Conservation (phyloP, 805 yeast species). For the Saturnispora galanensis region DNA sequence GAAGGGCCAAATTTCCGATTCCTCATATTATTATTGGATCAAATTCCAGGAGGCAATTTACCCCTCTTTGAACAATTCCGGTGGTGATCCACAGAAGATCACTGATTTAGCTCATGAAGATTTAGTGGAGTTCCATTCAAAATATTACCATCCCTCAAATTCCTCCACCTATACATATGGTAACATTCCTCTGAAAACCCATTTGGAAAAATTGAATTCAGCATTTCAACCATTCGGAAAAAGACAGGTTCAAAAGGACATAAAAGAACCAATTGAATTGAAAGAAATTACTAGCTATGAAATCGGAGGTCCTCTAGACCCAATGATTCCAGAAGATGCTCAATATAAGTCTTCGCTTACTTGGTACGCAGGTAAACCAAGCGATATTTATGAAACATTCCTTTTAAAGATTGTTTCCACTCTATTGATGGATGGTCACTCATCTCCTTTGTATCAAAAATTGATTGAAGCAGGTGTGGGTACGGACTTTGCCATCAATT, state of each 20-base stretch:
- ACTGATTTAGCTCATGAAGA: conserved; percentile 69
- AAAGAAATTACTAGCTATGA: conserved; percentile 26
- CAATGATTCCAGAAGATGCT: conserved; percentile 51
- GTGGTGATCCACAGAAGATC: conserved; percentile 84
- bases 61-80: conserved; percentile 80
- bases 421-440: conserved; percentile 80
- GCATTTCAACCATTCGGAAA: conserved; percentile 46
- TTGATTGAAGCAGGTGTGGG: conserved; percentile 80
- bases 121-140: conserved; percentile 62
- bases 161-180: conserved; percentile 86
- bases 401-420: conserved; percentile 61
- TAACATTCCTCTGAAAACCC: conserved; percentile 51
- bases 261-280: conserved; percentile 41
- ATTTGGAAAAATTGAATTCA: conserved; percentile 45
- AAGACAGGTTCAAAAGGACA: conserved; percentile 24
- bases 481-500: conserved; percentile 75
- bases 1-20: conserved; percentile 93
- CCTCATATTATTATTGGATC: conserved; percentile 78
- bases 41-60: conserved; percentile 75
- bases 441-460: conserved; percentile 81
- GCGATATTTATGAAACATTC: conserved; percentile 59
- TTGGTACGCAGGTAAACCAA: conserved; percentile 77
- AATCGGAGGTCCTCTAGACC: conserved; percentile 73
- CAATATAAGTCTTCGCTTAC: conserved; percentile 79
- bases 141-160: conserved; percentile 84